phyloP scores from a whole-genome alignment of 2,329 filamentous ascomycete genomes.

The Nemania bipapillata region DNA sequence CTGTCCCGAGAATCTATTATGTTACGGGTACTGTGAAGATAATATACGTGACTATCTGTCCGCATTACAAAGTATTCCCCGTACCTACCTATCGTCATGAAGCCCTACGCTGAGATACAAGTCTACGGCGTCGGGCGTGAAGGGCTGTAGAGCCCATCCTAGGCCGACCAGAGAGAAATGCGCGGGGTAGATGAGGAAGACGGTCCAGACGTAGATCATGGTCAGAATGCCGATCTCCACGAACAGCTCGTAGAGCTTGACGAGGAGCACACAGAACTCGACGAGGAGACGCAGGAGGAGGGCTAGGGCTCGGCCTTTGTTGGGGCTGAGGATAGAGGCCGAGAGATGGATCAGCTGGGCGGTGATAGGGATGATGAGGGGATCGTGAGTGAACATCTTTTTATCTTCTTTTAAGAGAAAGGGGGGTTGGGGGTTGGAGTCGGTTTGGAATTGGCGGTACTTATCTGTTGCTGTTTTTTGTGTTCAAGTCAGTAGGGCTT shows the following conservation, averaged over 20 bases:
- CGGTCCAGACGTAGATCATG: background rate
- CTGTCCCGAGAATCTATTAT: too few relatives aligned
- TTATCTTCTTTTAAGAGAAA: too few relatives aligned
- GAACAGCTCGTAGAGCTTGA: background rate
- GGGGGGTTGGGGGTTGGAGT: background rate
- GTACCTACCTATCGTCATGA: background rate
- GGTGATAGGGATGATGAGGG: background rate
- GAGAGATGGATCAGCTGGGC: background rate
- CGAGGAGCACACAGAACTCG: background rate
- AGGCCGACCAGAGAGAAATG: background rate
- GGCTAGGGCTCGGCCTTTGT: background rate
- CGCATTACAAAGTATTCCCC: too few relatives aligned
- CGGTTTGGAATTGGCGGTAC: background rate
- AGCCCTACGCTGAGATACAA: conserved; percentile 18
- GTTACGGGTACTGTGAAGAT: too few relatives aligned
- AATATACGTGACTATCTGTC: too few relatives aligned
- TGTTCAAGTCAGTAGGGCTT: too few relatives aligned
- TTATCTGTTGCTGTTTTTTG: too few relatives aligned
- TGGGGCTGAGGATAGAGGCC: background rate
- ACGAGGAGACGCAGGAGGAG: background rate
- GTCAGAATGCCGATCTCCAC: background rate
- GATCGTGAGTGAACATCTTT: background rate
- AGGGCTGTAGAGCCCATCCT: conserved; percentile 20
- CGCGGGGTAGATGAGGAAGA: background rate
- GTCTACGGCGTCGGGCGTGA: conserved; percentile 15